Evolutionary conservation across 2,329 filamentous ascomycete species (phyloP), one percentile per base, ranked within the genome.

Genomic region (Penicillium sp.): DNA sequence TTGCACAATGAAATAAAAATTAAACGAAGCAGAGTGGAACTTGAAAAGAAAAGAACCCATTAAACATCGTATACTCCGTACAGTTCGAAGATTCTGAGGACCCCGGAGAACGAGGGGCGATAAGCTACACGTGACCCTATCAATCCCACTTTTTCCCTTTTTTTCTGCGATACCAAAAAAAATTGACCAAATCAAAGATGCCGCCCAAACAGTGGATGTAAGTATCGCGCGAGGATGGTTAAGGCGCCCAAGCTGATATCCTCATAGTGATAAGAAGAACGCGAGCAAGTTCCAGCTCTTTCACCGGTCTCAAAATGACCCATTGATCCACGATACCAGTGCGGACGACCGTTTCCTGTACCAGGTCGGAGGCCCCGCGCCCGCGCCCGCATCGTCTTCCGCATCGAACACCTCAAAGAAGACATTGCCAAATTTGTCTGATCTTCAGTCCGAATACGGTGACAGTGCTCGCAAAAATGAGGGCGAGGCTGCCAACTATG

Each of bases 221-320:
- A 65, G 83, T 75, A 51, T 50, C 9, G 20, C 1, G 2, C 4
- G 8, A 22, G 14, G 13, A 32, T 22, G 0, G 11, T 26, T 16
- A 29, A 11, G 10, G 48, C 13, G 29, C 9, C 2, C 11, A 40
- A 24, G 47, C 62, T 63, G 56, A 66, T 67, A 73, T 53, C 73
- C 66, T 61, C 58, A 50, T 70, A 87, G 85, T 66, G 84, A 97
- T 81, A 97, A 96, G 80, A 96, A 96, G 77, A 89, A 84, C 58
- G 92, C 94, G 66, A 89, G 90, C 73, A 94, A 92, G 77, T 97
- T 96, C 77, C 89, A 89, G 66, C 89, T 99, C 72, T 91, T 97
- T 68, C 90, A 97, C 78, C 90, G 94, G 70, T 90, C 93, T 34
- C 95, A 99, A 78, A 91, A 97, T 85, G 94, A 99, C 75, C 94